Evolutionary conservation across 2,329 filamentous ascomycete species (phyloP).

Genomic region (Piedraia hortae): DNA sequence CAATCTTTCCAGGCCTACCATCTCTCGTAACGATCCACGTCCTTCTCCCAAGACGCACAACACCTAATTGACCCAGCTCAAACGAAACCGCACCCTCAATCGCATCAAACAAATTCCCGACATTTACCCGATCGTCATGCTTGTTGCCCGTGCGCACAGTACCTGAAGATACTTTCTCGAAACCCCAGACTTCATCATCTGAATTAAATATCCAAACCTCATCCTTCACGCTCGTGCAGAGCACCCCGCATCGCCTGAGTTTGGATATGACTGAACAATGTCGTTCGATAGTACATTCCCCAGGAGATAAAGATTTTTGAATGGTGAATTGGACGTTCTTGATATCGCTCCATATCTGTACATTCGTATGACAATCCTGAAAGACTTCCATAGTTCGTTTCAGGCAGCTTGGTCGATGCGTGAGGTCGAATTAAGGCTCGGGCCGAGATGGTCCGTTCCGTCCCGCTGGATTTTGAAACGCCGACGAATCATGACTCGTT

Average conservation of each 20-base stretch:
- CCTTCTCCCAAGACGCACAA: too few relatives aligned
- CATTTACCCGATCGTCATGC: constrained; percentile 1
- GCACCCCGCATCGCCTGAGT: constrained; percentile 1
- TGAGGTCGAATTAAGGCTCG: too few relatives aligned
- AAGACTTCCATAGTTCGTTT: constrained; percentile 12
- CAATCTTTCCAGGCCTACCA: too few relatives aligned
- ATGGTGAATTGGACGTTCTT: constrained; percentile 1
- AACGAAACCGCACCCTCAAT: constrained; percentile 4
- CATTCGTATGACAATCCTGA: constrained; percentile 11
- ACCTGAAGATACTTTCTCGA: constrained; percentile 1
- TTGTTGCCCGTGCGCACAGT: background rate
- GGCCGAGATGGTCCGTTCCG: too few relatives aligned
- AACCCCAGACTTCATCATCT: background rate
- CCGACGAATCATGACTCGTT: too few relatives aligned
- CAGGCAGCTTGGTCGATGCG: too few relatives aligned
- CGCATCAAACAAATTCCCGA: constrained; percentile 3
- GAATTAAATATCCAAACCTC: constrained; percentile 3
- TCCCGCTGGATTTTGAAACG: too few relatives aligned
- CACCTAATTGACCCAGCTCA: constrained; percentile 1
- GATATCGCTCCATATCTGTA: constrained; percentile 3
- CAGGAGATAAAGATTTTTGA: too few relatives aligned
- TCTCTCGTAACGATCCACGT: too few relatives aligned
- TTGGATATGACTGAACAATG: constrained; percentile 1
- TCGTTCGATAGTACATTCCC: too few relatives aligned
- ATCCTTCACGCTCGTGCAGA: constrained; percentile 1